Percentiles rank a stretch among this genome's conserved stretches.
These are phyloP conservation scores for Auricularia heimuer DNA, from an alignment of 768 basidiomycete genomes.

Conservation along the genomic window DNA sequence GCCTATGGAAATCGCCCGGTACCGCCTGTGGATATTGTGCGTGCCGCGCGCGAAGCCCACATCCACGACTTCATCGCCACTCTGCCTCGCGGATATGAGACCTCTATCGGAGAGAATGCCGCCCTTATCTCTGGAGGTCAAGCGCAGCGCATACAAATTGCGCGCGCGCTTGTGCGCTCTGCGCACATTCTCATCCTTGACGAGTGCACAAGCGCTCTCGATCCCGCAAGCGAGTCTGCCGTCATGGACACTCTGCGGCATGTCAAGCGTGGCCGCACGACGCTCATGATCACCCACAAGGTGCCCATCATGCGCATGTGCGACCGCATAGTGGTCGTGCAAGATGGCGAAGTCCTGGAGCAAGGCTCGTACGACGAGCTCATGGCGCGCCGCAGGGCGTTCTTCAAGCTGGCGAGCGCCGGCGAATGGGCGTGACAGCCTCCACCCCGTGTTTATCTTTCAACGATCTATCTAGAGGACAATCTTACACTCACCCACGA, in stretches of 20 bases:
- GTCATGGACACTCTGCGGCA: conserved; percentile 67
- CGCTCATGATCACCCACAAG: conserved; percentile 91
- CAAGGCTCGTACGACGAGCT: conserved; percentile 67
- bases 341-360: conserved; percentile 70
- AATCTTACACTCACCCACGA: not conserved
- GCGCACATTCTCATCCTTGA: conserved; percentile 75
- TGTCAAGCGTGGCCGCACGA: conserved; percentile 64
- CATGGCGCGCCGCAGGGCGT: conserved; percentile 55
- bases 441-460: not conserved
- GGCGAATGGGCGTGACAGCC: conserved; percentile 48
- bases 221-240: conserved; percentile 71
- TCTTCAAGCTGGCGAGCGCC: conserved; percentile 67
- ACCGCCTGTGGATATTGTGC: conserved; percentile 46
- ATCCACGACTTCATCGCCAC: conserved; percentile 79
- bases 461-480: not conserved
- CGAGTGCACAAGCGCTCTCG: conserved; percentile 91
- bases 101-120: conserved; percentile 83
- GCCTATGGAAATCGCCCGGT: conserved; percentile 56
- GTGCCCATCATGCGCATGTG: conserved; percentile 84
- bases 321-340: conserved; percentile 75
- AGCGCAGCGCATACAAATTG: conserved; percentile 87
- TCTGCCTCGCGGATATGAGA: conserved; percentile 80
- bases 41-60: conserved; percentile 67
- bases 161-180: conserved; percentile 74
- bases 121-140: conserved; percentile 89